phyloP scores from a whole-genome alignment of 2,329 filamentous ascomycete genomes.

The Colletotrichum salicis region DNA sequence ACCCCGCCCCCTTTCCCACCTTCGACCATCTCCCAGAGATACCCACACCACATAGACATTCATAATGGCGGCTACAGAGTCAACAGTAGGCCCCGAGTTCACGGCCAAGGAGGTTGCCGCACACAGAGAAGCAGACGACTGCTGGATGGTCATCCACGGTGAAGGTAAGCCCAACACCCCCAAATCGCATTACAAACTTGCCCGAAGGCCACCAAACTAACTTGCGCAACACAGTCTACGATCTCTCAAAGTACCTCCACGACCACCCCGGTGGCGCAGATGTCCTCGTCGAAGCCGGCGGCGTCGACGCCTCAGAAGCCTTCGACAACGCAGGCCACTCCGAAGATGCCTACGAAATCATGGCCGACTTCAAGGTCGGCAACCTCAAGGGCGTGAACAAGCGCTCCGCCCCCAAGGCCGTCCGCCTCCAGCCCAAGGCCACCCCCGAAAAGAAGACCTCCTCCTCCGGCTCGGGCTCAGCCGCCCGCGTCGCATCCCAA shows the following conservation, averaged over 20 bases:
- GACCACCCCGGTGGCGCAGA: conserved; percentile 81
- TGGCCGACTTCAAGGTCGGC: conserved; percentile 51
- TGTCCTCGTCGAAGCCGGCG: conserved; percentile 80
- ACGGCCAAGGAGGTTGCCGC: conserved; percentile 56
- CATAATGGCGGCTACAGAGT: conserved; percentile 14
- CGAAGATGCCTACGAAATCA: conserved; percentile 63
- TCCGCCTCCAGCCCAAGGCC: conserved; percentile 38
- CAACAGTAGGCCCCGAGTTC: conserved; percentile 41
- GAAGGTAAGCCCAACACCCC: conserved; percentile 51
- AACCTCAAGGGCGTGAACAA: conserved; percentile 46
- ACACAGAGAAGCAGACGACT: conserved; percentile 59
- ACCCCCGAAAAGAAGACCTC: background rate
- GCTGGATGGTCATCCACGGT: conserved; percentile 67
- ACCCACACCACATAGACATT: background rate
- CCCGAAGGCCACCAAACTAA: background rate
- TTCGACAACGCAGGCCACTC: conserved; percentile 90
- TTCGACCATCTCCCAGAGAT: conserved; percentile 9
- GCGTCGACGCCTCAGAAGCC: conserved; percentile 80
- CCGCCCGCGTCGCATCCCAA: conserved; percentile 24
- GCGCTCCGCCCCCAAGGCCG: conserved; percentile 38
- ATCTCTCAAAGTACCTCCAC: conserved; percentile 66
- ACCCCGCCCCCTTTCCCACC: background rate
- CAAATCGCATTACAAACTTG: background rate
- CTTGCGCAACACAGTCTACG: conserved; percentile 58
- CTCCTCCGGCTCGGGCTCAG: conserved; percentile 13